Conservation (phyloP, 2,329 filamentous ascomycete species). For the Thyridium curvatum region DNA sequence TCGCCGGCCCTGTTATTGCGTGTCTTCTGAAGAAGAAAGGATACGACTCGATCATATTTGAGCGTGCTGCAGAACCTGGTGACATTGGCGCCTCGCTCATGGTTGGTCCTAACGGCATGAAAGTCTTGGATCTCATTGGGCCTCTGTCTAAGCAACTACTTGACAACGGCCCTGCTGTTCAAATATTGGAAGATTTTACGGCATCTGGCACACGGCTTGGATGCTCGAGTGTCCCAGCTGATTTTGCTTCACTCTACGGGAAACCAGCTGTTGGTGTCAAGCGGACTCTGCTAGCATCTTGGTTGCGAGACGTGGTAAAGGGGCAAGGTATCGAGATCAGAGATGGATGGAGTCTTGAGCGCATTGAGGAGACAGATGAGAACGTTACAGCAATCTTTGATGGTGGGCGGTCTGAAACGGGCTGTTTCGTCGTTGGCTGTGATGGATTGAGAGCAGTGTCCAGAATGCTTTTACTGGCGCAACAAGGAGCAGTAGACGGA, state of each 20-base stretch:
- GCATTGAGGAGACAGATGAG: constrained; percentile 1
- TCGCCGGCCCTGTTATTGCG: neutral
- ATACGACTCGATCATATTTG: constrained; percentile 2
- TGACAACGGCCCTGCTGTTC: neutral
- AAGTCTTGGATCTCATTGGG: neutral
- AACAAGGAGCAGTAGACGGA: neutral
- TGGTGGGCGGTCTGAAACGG: constrained; percentile 1
- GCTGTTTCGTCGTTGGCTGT: constrained; percentile 3
- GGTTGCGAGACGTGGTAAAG: neutral
- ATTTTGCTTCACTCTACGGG: constrained; percentile 1
- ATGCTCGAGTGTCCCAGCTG: neutral
- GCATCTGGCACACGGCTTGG: constrained; percentile 1
- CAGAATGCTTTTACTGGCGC: neutral
- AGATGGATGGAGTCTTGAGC: constrained; percentile 2
- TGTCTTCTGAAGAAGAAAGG: constrained; percentile 1
- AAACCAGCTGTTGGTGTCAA: constrained; percentile 2
- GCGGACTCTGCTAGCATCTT: neutral
- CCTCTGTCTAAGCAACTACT: neutral
- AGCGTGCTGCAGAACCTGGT: neutral
- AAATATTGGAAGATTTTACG: neutral
- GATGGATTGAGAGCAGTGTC: constrained; percentile 2
- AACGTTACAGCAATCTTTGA: constrained; percentile 3
- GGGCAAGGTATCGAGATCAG: constrained; percentile 1
- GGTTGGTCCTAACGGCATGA: constrained; percentile 2
- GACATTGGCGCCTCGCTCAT: constrained; percentile 2